Evolutionary conservation across 1,284 basidiomycete genomes (phyloP), one percentile per base, ranked within the genome.

Genomic region (Trichosporon sp.): DNA sequence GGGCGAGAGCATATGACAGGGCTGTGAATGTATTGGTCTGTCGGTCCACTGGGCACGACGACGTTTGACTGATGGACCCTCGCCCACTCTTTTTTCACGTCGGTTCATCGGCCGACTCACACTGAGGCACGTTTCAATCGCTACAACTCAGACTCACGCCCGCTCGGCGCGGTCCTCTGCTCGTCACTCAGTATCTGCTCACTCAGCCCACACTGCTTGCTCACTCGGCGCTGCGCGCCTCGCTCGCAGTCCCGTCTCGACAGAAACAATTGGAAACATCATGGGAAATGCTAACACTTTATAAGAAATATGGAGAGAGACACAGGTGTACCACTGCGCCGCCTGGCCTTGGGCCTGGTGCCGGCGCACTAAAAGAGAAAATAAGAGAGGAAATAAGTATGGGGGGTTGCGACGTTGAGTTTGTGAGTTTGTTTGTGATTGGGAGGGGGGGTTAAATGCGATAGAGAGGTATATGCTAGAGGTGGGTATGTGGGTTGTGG

Each of bases 261-360:
- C 31, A 35, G 19, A 35, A n/a, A 43, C 14, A 46, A 54, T 51
- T 51, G 46, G 66, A 51, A 43, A 46, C 70, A 68, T 70, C 11
- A 40, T 54, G 51, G 19, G 14, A 65, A 51, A 21, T 63, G 59
- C n/a, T 37, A 48, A 48, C 2, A 12, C 31, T 35, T 61, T 26
- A 66, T 63, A 40, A 40, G 65, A 31, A 31, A 38, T 43, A 67
- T 46, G 8, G 35, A 37, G 66, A 70, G 56, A 40, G 48, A 54
- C 32, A 68, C 68, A 68, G 68, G 68, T 68, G 46, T 68, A 68
- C 68, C 68, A 64, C 59, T 35, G 59, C 31, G 32, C 59, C n/a
- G n/a, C n/a, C 51, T 54, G 51, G 43, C 43, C 43, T 46, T 4
- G 43, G 43, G 43, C 43, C 43, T 46, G 43, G 43, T 46, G n/a